Evolutionary conservation across 2,329 filamentous ascomycete species (phyloP), one percentile per base, ranked within the genome.

Genomic region (Penicillium sp.): DNA sequence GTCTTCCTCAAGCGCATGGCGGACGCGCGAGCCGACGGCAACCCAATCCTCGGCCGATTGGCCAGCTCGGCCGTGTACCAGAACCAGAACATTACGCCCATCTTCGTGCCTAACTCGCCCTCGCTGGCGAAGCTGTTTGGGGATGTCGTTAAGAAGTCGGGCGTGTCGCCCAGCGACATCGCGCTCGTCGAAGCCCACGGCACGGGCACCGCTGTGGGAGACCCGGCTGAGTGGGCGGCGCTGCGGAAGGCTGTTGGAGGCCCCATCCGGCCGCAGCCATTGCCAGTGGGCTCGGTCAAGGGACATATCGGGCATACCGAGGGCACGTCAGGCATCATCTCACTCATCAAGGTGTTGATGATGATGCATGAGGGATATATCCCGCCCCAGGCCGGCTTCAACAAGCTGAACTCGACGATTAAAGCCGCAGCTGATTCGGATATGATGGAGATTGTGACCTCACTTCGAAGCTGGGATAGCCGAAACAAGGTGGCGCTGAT

Each of bases 1-100:
- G 71, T 84, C 2, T 71, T 82, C 4, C 57, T 84, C 16, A 84
- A 83, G 67, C 63, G 67, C 10, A 61, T 83, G 9, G 69, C 72
- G 1, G 68, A 76, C 48, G 83, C 83, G 1, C 53, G 80, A 11
- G 70, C 67, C 1, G 80, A 83, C 37, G 78, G 78, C 1, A 80
- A 66, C 57, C 69, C 67, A 9, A 77, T 85, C 33, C 58, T 78
- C 1, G 81, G 75, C 3, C 71, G 78, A 4, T 76, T 82, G 23
- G 49, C 57, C 1, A 55, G 57, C 11, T 58, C 64, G 1, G 61
- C 55, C 0, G 58, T 73, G 1, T 71, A 75, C 25, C 75, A 78
- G 47, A 72, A 70, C 29, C 57, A 62, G 6, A 72, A 74, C 19
- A 64, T 57, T 39, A 66, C 62, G 1, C 37, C 63, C 0, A 58